Conservation (phyloP, 352 stramenopile genomes). For the Pythium pyrilobum region DNA sequence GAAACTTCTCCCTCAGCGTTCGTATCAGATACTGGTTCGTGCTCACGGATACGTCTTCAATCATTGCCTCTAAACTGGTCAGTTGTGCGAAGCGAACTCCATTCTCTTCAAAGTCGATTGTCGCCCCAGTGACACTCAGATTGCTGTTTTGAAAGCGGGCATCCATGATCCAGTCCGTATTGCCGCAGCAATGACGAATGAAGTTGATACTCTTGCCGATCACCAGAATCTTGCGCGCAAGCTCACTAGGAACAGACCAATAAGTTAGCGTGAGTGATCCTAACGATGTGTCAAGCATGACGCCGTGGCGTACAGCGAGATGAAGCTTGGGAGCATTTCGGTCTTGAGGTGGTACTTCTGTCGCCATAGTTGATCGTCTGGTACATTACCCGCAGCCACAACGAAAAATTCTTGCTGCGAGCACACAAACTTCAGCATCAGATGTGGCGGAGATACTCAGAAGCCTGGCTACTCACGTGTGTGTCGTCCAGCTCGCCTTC, state of each 20-base stretch:
- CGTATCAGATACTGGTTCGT: conserved; percentile 91
- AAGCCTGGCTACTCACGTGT: conserved; percentile 41
- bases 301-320: conserved; percentile 51
- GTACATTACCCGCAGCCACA: conserved; percentile 57
- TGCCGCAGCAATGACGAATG: conserved; percentile 93
- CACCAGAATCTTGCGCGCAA: conserved; percentile 92
- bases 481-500: conserved; percentile 83
- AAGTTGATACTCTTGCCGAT: conserved; percentile 99
- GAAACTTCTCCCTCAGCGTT: conserved; percentile 89
- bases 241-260: conserved; percentile 39
- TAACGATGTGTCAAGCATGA: not conserved
- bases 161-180: conserved; percentile 84
- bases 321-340: conserved; percentile 86
- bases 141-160: conserved; percentile 25
- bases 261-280: not conserved
- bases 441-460: not conserved
- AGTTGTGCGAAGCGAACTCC: conserved; percentile 66
- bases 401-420: conserved; percentile 87
- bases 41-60: conserved; percentile 66
- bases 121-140: conserved; percentile 28
- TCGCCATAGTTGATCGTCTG: conserved; percentile 79
- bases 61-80: conserved; percentile 65
- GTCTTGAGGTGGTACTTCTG: conserved; percentile 83
- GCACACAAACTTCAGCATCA: not conserved
- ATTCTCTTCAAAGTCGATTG: conserved; percentile 49